phyloP scores from a whole-genome alignment of 2,329 filamentous ascomycete species.

The Cytospora mali region DNA sequence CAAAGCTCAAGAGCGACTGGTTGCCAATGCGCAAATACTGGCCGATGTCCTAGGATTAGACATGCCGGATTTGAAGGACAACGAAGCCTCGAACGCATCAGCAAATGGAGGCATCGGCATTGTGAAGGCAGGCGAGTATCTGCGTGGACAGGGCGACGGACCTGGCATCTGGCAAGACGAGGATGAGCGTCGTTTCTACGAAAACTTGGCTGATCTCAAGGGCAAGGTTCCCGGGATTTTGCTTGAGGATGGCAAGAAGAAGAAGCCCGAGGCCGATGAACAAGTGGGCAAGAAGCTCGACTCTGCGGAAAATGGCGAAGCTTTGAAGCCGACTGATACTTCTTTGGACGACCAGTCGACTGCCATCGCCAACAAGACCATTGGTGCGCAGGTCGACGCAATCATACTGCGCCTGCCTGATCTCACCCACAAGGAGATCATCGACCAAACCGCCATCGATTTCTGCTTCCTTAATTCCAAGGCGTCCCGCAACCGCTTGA shows the following conservation, averaged over 20 bases:
- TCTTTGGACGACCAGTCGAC: slow-evolving; percentile 81
- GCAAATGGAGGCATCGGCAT: slow-evolving; percentile 83
- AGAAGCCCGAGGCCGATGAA: slow-evolving; percentile 81
- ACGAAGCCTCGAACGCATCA: slow-evolving; percentile 67
- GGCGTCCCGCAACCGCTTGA: slow-evolving; percentile 88
- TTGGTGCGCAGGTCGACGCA: slow-evolving; percentile 94
- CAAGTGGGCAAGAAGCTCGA: slow-evolving; percentile 77
- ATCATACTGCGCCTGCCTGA: slow-evolving; percentile 87
- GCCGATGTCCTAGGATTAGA: slow-evolving; percentile 86
- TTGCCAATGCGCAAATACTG: slow-evolving; percentile 86
- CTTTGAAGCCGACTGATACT: slow-evolving; percentile 53
- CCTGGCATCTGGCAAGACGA: slow-evolving; percentile 98
- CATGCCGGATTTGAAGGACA: slow-evolving; percentile 90
- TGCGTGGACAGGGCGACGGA: slow-evolving; percentile 86
- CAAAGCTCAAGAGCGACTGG: slow-evolving; percentile 87
- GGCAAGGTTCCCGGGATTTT: slow-evolving; percentile 94
- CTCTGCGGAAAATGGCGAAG: slow-evolving; percentile 49
- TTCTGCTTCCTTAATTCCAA: slow-evolving; percentile 99
- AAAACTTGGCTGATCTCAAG: slow-evolving; percentile 92
- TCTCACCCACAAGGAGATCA: slow-evolving; percentile 84
- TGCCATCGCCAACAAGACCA: slow-evolving; percentile 96
- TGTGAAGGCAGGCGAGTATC: slow-evolving; percentile 90
- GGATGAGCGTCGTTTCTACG: slow-evolving; percentile 96
- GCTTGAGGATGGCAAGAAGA: slow-evolving; percentile 93
- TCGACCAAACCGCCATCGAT: slow-evolving; percentile 91